Evolutionary conservation across 352 stramenopile species (phyloP), one percentile per base, ranked within the genome.

Genomic region (Aphanomyces astaci): DNA sequence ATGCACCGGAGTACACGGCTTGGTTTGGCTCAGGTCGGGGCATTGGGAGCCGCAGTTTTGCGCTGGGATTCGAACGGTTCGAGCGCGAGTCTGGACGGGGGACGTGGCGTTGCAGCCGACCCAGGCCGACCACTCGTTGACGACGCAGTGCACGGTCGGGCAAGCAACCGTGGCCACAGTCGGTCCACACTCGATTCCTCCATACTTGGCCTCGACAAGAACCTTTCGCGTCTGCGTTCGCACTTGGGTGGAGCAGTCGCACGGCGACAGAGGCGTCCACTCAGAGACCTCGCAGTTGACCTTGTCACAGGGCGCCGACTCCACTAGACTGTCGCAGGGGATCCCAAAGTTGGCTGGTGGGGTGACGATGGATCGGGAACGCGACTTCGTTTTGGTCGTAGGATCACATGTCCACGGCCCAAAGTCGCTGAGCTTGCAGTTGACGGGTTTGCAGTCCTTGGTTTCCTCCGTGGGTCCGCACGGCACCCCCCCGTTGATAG

Each of bases 121-220:
- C 81, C 81, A 92, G 22, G 27, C 57, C 1, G 65, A 72, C 78
- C 78, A 92, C 3, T 72, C 30, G 13, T 72, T 72, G 40, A 92
- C 76, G 0, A 64, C 75, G 53, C 83, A 92, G 36, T 84, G 77
- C 36, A 86, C 57, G 0, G 39, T 66, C 2, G 79, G 48, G 2
- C 82, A 78, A 27, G 71, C 72, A 24, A 77, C 79, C 0, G 71
- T 79, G 3, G 82, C 76, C 2, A 52, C 71, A 4, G 76, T 10
- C 0, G 9, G 31, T 2, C 76, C 73, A 13, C 82, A 84, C 10
- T n/a, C 63, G 0, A n/a, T 9, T 3, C 76, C 77, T 4, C 79
- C 80, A 19, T 87, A 74, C 65, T 87, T 82, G 48, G 72, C 72
- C 31, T 64, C 52, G 17, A 66, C 71, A 36, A 63, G 73, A 24